Evolutionary conservation across 139 green algal species (phyloP), one percentile per base, ranked within the genome.

Genomic region (Astrephomene gubernaculifera): DNA sequence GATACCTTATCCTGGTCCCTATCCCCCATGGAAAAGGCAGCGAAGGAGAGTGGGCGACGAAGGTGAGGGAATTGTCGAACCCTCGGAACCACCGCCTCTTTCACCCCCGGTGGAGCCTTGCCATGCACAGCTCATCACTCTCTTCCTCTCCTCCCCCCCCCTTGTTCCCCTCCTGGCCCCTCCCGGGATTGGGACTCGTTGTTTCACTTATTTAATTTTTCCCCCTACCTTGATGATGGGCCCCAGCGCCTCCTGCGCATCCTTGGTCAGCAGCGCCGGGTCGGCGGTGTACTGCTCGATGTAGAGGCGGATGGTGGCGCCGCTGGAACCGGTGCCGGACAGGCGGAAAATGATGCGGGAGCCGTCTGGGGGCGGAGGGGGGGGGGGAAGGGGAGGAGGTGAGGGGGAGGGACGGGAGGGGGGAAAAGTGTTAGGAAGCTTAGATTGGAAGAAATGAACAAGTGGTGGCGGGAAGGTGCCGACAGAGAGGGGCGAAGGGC

Each of bases 281-380:
- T 99, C 96, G 25, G 90, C 81, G 60, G 93, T 95, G 94, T 98
- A 99, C 88, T 98, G 94, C 95, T 99, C 97, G 83, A 99, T 97
- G 95, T 99, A 99, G 91, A 99, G 53, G 31, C 97, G 93, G 81
- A 99, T 95, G 78, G 97, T 99, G 71, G 97, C 97, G 31, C 97
- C 97, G 52, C 89, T 87, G 54, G 94, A 97, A 72, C 97, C 97
- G 14, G 96, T 99, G 73, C 97, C 96, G 2, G 93, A 97, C 72
- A 98, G 92, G 52, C 97, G 91, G 95, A 99, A 99, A 87, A 99
- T 97, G 89, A 99, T 98, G 74, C 97, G 93, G 4, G 92, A 97
- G 86, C 97, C 97, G 83, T 99, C 97, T 65, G 86, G 71, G 86
- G 10, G 41, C 14, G 24, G 10, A 17, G 5, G 41, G 12, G 10